Evolutionary conservation across 2,329 filamentous ascomycete species (phyloP), one percentile per base, ranked within the genome.

Genomic region (Colletotrichum siamense): DNA sequence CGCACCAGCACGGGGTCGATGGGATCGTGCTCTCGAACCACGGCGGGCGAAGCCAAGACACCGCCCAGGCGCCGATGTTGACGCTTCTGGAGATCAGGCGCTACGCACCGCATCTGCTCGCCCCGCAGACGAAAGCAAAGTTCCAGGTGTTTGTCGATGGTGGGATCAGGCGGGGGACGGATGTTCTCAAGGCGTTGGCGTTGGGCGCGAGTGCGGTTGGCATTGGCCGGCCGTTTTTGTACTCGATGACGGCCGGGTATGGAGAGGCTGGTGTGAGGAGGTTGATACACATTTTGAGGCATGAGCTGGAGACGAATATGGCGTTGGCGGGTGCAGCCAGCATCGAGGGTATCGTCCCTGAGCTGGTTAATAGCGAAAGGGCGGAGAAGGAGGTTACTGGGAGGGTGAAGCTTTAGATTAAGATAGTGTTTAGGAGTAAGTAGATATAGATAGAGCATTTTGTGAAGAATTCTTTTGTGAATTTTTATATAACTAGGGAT

Each of bases 11-110:
- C 18, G 92, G 92, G 0, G 90, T 91, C 4, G 90, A 95, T 77
- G 94, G 91, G 0, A 93, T 95, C 65, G 88, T 95, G 2, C 86
- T 95, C 3, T 91, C 89, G 16, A 95, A 95, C 78, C 94, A 95
- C 81, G 94, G 93, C 1, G 94, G 94, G 0, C 83, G 94, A 64
- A 88, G 84, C 61, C 80, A 88, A 2, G 89, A 91, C 73, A 90
- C 81, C 79, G 86, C 87, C 0, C 77, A 77, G 13, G 34, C 77
- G 26, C 71, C 77, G 59, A 77, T 79, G 36, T 9, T 77, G 12
- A 77, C 75, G 16, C 75, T 79, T 4, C 75, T 79, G 18, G 78
- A 79, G 52, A 65, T 87, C 96, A 6, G 93, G 92, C 49, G 87
- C 94, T 83, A 80, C 73, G 59, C 73, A 69, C 71, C 76, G 61